A percentile compares a stretch with the other conserved stretches of the same genome.
phyloP scores from a whole-genome alignment of 2,329 filamentous ascomycete species.

The Helminthosporium solani region DNA sequence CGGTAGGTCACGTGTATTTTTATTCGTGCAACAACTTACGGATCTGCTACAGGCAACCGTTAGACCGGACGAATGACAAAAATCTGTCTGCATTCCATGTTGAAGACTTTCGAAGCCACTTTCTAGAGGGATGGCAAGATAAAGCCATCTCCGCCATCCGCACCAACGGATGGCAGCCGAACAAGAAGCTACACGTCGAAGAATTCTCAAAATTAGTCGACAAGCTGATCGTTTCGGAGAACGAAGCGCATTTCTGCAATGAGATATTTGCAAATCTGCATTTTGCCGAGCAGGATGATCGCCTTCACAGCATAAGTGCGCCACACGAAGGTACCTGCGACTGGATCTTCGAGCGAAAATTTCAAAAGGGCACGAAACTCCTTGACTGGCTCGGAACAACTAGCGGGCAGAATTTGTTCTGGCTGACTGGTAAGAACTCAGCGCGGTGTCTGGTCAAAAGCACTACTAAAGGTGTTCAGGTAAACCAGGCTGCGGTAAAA shows the following conservation, averaged over 20 bases:
- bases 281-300: constrained; percentile 27
- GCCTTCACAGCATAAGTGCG: constrained; percentile 21
- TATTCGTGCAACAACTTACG: not conserved
- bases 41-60: constrained; percentile 18
- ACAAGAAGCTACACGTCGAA: constrained; percentile 32
- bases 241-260: constrained; percentile 24
- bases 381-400: constrained; percentile 30
- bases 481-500: constrained; percentile 51
- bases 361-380: constrained; percentile 18
- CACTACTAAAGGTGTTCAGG: constrained; percentile 9
- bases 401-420: constrained; percentile 30
- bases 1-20: constrained; percentile 10
- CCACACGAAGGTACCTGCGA: constrained; percentile 24
- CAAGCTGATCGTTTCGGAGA: constrained; percentile 18
- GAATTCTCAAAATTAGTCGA: constrained; percentile 30
- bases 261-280: constrained; percentile 23
- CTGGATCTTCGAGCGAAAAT: constrained; percentile 24
- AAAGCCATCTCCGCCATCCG: constrained; percentile 27
- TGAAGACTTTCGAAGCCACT: constrained; percentile 16
- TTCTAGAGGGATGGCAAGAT: constrained; percentile 32
- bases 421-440: constrained; percentile 26
- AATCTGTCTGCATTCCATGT: constrained; percentile 24
- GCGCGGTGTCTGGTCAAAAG: not conserved
- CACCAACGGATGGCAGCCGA: constrained; percentile 27
- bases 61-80: constrained; percentile 32